Percentiles rank a stretch among this genome's conserved stretches.
Conservation (phyloP, 2,329 filamentous ascomycete species). For the Nakataea oryzae region DNA sequence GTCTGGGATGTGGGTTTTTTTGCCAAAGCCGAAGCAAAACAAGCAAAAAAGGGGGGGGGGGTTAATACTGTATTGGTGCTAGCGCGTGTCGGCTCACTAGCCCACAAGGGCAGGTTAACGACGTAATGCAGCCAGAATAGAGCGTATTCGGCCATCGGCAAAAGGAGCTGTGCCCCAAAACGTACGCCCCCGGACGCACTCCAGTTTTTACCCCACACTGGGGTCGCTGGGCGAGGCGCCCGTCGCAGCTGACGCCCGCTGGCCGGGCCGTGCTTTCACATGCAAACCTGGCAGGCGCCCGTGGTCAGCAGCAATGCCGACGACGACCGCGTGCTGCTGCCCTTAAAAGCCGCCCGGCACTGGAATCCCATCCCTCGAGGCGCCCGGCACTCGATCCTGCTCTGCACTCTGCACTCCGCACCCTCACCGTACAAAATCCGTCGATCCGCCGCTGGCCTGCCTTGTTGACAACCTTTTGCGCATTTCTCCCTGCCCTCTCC, state of each 20-base stretch:
- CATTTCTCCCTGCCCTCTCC: neutral
- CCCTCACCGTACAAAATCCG: neutral
- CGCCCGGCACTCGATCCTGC: neutral
- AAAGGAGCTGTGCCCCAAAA: neutral
- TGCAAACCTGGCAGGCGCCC: neutral
- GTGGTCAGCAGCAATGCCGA: neutral
- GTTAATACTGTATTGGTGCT: too few relatives aligned
- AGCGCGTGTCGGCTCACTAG: neutral
- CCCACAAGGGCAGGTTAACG: neutral
- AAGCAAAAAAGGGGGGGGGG: too few relatives aligned
- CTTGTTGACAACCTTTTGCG: neutral
- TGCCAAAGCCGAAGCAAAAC: neutral
- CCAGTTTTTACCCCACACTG: neutral
- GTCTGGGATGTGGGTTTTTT: neutral
- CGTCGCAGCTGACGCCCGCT: neutral
- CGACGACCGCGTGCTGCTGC: neutral
- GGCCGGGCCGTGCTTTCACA: too few relatives aligned
- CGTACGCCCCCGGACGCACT: neutral
- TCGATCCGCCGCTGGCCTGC: neutral
- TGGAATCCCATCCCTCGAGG: neutral
- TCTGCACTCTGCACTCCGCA: neutral
- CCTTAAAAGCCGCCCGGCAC: neutral
- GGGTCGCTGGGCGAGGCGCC: too few relatives aligned
- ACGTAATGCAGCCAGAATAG: neutral
- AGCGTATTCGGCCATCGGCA: neutral